Evolutionary conservation across 2,329 filamentous ascomycete species (phyloP).

Genomic region (Aspergillus phoenicis): DNA sequence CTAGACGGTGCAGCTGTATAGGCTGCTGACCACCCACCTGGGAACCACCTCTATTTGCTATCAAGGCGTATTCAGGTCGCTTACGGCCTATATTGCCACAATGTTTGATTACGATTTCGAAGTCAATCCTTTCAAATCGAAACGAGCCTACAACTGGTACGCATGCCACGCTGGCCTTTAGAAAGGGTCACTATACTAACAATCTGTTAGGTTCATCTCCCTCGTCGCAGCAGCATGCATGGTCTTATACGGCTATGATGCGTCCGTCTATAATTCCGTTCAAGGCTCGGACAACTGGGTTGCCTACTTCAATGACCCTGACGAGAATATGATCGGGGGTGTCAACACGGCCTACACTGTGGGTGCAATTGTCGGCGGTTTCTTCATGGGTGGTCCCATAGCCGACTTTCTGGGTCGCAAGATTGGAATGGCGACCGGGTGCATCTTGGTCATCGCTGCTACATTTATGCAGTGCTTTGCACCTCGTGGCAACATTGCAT

Average conservation of each 20-base stretch:
- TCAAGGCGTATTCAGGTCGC: background rate
- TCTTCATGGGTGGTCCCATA: conserved; percentile 67
- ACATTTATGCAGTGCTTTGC: conserved; percentile 70
- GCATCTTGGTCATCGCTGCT: conserved; percentile 65
- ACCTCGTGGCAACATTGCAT: conserved; percentile 61
- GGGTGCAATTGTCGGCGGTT: conserved; percentile 69
- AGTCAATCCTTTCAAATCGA: conserved; percentile 24
- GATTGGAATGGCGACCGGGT: conserved; percentile 66
- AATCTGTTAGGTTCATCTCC: conserved; percentile 60
- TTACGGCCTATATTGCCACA: conserved; percentile 8
- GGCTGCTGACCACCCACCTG: background rate
- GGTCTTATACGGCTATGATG: conserved; percentile 75
- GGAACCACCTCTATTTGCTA: background rate
- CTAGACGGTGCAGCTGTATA: background rate
- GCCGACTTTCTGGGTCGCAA: conserved; percentile 66
- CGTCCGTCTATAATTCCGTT: conserved; percentile 72
- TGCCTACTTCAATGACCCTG: conserved; percentile 59
- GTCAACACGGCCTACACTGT: conserved; percentile 73
- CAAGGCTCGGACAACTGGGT: conserved; percentile 70
- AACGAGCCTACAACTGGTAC: conserved; percentile 38
- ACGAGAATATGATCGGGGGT: conserved; percentile 52
- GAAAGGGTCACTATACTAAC: background rate
- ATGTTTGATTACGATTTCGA: conserved; percentile 19
- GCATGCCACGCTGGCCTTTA: background rate
- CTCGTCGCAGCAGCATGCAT: conserved; percentile 72